Base-by-base conservation (phyloP, 371 early-diverging fungal species). In the Basidiobolus meristosporus region DNA sequence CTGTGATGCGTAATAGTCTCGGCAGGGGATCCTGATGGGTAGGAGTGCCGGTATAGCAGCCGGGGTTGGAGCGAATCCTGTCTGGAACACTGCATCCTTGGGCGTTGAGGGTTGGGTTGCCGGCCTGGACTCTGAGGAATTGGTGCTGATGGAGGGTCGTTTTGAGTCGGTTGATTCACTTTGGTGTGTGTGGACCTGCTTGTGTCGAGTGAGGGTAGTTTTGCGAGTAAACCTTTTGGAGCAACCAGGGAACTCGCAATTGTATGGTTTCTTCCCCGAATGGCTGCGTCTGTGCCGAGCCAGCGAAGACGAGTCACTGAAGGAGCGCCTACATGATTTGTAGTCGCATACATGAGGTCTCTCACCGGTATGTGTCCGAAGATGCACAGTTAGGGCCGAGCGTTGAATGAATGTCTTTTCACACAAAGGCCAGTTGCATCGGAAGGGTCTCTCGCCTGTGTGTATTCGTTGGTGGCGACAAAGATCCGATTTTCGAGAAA, bases 321-420 rank as follows among this genome's bases (percentile, higher is more conserved):
- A 26, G 26, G 26, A 26, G 26, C 26, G 26, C 26, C 26, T 3
- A 37, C 73, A 73, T 2, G 51, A 51, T 17, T 53, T 44, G 31
- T 62, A 62, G 47, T 73, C 69, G 49, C 82, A 82, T 18, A 56
- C 53, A 48, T 78, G 80, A 9, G 82, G 80, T 36, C 72, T 55
- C 48, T 79, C 83, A 36, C 80, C 83, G 11, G 79, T 79, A 49
- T 82, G 83, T 2, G 83, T 82, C 36, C 83, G 68, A 44, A 63
- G 56, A 52, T 82, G 84, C 20, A 81, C 79, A 2, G 76, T 79
- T 33, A 82, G 59, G 30, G 80, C 83, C 7, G 83, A 82, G 19
- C 74, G 63, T 51, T 73, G 82, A 43, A 79, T 73, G 45, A 82
- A 82, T 39, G 68, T 65, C 54, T 79, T 82, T 46, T 59, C 63